phyloP scores from a whole-genome alignment of 495 filamentous ascomycete genomes.

The Umbilicaria muhlenbergii region DNA sequence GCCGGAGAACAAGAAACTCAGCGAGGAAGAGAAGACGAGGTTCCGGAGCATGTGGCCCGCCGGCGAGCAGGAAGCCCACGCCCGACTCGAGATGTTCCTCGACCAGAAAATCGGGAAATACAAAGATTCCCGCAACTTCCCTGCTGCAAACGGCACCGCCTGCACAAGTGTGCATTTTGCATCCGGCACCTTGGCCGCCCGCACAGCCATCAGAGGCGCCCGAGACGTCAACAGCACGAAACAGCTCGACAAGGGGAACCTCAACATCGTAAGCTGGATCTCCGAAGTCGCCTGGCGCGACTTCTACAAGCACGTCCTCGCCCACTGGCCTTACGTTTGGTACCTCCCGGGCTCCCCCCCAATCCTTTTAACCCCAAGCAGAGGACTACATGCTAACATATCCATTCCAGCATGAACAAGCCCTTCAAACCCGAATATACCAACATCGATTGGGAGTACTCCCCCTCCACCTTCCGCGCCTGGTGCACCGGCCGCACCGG shows the following conservation, averaged over 20 bases:
- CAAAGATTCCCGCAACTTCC: conserved; percentile 41
- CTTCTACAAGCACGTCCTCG: conserved; percentile 82
- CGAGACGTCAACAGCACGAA: conserved; percentile 50
- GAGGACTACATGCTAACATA: neutral
- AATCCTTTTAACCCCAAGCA: no score
- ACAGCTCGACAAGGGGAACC: conserved; percentile 50
- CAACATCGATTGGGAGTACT: conserved; percentile 70
- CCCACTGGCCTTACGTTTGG: conserved; percentile 81
- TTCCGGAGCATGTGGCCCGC: conserved; percentile 54
- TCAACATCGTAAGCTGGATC: conserved; percentile 64
- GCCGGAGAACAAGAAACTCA: conserved; percentile 49
- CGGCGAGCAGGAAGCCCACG: conserved; percentile 61
- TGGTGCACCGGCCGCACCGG: conserved; percentile 74
- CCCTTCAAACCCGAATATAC: conserved; percentile 82
- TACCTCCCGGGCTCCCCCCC: conserved; percentile 14
- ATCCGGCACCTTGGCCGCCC: conserved; percentile 58
- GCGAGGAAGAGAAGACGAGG: conserved; percentile 38
- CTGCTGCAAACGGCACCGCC: conserved; percentile 47
- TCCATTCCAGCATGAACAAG: conserved; percentile 60
- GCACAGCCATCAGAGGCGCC: conserved; percentile 56
- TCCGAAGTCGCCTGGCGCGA: conserved; percentile 84
- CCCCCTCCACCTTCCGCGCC: conserved; percentile 44
- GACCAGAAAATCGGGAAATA: conserved; percentile 48
- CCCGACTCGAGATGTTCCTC: conserved; percentile 54
- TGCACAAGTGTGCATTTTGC: conserved; percentile 68